A percentile compares a stretch with the other conserved stretches of the same genome.
Evolutionary conservation across 306 rosid species (phyloP).

Genomic region (Prunus campanulata): DNA sequence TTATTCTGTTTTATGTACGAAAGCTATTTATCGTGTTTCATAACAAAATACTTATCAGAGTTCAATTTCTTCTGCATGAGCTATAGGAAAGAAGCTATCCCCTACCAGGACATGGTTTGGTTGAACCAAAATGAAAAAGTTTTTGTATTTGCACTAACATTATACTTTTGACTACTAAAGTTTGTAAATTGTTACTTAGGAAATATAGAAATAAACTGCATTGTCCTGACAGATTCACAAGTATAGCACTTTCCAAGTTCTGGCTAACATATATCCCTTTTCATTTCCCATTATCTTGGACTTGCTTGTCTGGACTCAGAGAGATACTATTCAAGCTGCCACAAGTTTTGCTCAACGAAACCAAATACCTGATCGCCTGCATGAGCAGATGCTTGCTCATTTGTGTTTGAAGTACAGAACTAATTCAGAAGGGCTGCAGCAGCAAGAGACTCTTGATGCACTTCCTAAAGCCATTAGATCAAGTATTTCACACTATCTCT

Average conservation of each 20-base stretch:
- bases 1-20: no score
- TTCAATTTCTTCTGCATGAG: no score
- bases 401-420: constrained; percentile 70
- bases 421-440: constrained; percentile 79
- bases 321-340: constrained; percentile 70
- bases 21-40: no score
- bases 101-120: no score
- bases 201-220: background rate
- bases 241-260: background rate
- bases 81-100: no score
- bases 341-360: constrained; percentile 64
- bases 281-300: background rate
- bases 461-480: constrained; percentile 86
- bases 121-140: background rate
- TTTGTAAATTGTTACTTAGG: background rate
- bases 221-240: background rate
- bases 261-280: background rate
- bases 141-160: background rate
- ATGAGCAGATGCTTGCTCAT: constrained; percentile 82
- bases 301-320: constrained; percentile 39
- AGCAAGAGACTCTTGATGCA: constrained; percentile 69
- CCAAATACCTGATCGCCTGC: constrained; percentile 57
- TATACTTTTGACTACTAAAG: background rate
- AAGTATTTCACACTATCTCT: constrained; percentile 62
- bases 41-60: no score